A percentile compares a stretch with the other conserved stretches of the same genome.
Evolutionary conservation across 176 grass and related monocot species (phyloP).

Genomic region (Phyllostachys edulis): DNA sequence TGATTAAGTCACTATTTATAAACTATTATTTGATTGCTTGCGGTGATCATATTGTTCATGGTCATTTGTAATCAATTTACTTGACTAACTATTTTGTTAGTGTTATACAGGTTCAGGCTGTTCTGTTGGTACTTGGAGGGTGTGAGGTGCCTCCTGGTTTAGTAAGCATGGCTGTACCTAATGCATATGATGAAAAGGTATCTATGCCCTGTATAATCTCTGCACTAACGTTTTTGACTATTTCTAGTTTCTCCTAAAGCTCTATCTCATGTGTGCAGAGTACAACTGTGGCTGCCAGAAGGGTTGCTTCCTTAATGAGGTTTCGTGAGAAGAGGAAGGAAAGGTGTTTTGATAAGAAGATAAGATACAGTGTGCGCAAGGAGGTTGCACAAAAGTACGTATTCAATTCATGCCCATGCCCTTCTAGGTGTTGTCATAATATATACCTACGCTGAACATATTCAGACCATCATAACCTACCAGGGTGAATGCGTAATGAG

Average conservation of each 20-base stretch:
- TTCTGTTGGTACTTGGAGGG: slow-evolving; percentile 68
- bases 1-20: slow-evolving; percentile 15
- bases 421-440: slow-evolving; percentile 4
- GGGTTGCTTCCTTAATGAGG: slow-evolving; percentile 69
- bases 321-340: slow-evolving; percentile 87
- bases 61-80: not conserved
- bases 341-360: slow-evolving; percentile 77
- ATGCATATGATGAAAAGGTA: slow-evolving; percentile 52
- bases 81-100: slow-evolving; percentile 11
- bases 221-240: not conserved
- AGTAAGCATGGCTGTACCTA: slow-evolving; percentile 48
- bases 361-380: slow-evolving; percentile 72
- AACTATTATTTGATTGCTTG: slow-evolving; percentile 11
- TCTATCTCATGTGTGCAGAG: slow-evolving; percentile 31
- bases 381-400: slow-evolving; percentile 77
- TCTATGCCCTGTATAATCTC: not conserved
- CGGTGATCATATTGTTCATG: not conserved
- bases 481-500: not conserved
- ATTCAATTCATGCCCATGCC: slow-evolving; percentile 11
- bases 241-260: slow-evolving; percentile 19
- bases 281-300: slow-evolving; percentile 56
- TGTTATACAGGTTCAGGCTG: slow-evolving; percentile 67
- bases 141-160: slow-evolving; percentile 57
- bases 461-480: not conserved
- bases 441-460: not conserved